These are phyloP conservation scores for Aspergillus indologenus DNA, from an alignment of 495 filamentous ascomycete genomes.

Conservation along the genomic window DNA sequence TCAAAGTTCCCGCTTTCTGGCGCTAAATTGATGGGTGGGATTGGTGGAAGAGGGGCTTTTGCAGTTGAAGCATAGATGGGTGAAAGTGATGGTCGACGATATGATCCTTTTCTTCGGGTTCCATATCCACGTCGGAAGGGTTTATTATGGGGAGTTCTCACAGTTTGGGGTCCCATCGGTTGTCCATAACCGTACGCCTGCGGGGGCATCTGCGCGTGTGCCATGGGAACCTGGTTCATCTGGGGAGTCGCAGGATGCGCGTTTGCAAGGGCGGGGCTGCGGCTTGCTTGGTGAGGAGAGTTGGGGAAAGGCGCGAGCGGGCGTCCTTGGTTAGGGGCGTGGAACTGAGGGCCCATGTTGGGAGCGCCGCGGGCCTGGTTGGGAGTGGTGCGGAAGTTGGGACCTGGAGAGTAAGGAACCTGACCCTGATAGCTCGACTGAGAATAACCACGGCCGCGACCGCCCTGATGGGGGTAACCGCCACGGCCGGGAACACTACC, in stretches of 20 bases:
- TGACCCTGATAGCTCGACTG: constrained; percentile 56
- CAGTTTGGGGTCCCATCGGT: constrained; percentile 60
- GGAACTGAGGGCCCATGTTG: constrained; percentile 64
- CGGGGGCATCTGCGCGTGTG: constrained; percentile 51
- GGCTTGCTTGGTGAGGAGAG: constrained; percentile 58
- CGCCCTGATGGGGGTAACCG: constrained; percentile 53
- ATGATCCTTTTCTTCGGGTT: constrained; percentile 16
- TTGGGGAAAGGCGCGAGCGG: constrained; percentile 57
- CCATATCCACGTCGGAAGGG: constrained; percentile 25
- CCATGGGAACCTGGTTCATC: constrained; percentile 59
- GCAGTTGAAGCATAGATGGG: constrained; percentile 4
- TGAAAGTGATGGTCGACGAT: constrained; percentile 16
- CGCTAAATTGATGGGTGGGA: constrained; percentile 56
- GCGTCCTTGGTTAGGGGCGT: constrained; percentile 51
- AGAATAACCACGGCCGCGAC: constrained; percentile 68
- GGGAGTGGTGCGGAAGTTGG: constrained; percentile 56
- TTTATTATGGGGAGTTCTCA: constrained; percentile 51
- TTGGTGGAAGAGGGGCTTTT: constrained; percentile 16
- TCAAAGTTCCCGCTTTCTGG: constrained; percentile 70
- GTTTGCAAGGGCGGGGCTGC: constrained; percentile 69
- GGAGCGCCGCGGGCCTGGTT: constrained; percentile 62
- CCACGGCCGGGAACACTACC: constrained; percentile 52
- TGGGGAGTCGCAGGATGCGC: constrained; percentile 68
- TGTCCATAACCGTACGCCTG: constrained; percentile 61
- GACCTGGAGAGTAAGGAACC: constrained; percentile 64